Evolutionary conservation across 1,139 yeast genomes (phyloP).

Genomic region (Hemisphaericaspora lyxosophila): DNA sequence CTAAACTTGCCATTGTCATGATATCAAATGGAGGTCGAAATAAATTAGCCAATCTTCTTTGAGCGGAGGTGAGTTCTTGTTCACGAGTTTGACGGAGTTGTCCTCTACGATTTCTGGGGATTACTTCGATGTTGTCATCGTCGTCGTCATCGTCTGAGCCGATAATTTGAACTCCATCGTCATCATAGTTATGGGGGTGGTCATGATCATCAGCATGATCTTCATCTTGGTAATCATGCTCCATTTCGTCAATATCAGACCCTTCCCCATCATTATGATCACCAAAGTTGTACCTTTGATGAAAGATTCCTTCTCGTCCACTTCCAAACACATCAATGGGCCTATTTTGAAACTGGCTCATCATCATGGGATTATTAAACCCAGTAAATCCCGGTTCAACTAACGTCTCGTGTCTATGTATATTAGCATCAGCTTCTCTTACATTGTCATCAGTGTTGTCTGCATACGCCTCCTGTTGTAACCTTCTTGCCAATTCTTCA

Average conservation of each 20-base stretch:
- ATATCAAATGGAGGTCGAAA: slow-evolving; percentile 95
- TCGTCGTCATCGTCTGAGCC: slow-evolving; percentile 34
- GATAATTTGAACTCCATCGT: slow-evolving; percentile 22
- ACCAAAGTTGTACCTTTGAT: slow-evolving; percentile 41
- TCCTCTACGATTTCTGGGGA: slow-evolving; percentile 30
- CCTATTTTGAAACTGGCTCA: slow-evolving; percentile 14
- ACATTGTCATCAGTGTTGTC: slow-evolving; percentile 24
- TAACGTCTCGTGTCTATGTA: slow-evolving; percentile 78
- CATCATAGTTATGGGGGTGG: slow-evolving; percentile 17
- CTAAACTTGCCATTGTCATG: slow-evolving; percentile 65
- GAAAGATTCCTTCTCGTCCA: slow-evolving; percentile 44
- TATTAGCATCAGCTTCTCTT: slow-evolving; percentile 72
- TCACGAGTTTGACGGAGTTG: slow-evolving; percentile 27
- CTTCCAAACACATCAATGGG: slow-evolving; percentile 44
- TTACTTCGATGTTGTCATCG: slow-evolving; percentile 9
- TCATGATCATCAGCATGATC: slow-evolving; percentile 19
- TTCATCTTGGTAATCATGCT: slow-evolving; percentile 9
- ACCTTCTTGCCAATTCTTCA: slow-evolving; percentile 58
- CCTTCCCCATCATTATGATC: slow-evolving; percentile 19
- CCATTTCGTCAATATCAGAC: slow-evolving; percentile 16
- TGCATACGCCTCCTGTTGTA: slow-evolving; percentile 65
- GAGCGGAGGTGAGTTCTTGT: slow-evolving; percentile 55
- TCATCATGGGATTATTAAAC: slow-evolving; percentile 6
- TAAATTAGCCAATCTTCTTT: slow-evolving; percentile 70
- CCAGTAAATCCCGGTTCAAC: slow-evolving; percentile 38